Evolutionary conservation across 495 filamentous ascomycete species (phyloP).

Genomic region (Neurospora pannonica): DNA sequence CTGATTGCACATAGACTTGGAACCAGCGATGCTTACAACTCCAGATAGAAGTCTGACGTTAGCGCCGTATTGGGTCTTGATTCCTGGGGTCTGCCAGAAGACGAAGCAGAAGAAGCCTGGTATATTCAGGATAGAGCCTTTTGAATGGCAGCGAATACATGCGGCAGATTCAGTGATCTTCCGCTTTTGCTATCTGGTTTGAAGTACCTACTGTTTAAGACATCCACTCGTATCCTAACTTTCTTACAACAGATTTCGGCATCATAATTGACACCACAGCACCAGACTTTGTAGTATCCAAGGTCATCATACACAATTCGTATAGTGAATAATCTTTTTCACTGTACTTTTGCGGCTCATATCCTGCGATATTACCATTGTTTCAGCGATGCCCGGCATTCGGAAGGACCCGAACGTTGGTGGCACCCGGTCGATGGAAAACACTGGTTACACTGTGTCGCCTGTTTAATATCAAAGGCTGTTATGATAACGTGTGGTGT

Average conservation of each 20-base stretch:
- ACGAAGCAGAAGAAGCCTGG: neutral
- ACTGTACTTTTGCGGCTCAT: neutral
- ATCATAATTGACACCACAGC: too few relatives aligned
- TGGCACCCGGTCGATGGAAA: neutral
- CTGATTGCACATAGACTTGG: neutral
- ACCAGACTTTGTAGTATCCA: neutral
- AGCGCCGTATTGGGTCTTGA: neutral
- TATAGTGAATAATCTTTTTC: too few relatives aligned
- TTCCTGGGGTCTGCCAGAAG: neutral
- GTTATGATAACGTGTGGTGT: neutral
- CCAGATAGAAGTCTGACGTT: neutral
- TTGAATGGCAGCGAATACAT: neutral
- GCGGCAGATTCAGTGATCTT: neutral
- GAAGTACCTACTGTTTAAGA: neutral
- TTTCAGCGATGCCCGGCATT: neutral
- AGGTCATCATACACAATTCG: neutral
- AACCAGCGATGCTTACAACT: neutral
- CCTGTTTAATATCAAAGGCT: neutral
- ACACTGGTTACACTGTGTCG: neutral
- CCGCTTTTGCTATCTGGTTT: neutral
- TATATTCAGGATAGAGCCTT: neutral
- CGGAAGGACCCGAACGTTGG: neutral
- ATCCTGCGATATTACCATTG: neutral
- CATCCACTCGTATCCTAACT: neutral
- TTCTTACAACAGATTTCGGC: neutral